Percentiles rank a stretch among this genome's conserved stretches.
Evolutionary conservation across 2,329 filamentous ascomycete genomes (phyloP).

Genomic region (Didymella lethalis): DNA sequence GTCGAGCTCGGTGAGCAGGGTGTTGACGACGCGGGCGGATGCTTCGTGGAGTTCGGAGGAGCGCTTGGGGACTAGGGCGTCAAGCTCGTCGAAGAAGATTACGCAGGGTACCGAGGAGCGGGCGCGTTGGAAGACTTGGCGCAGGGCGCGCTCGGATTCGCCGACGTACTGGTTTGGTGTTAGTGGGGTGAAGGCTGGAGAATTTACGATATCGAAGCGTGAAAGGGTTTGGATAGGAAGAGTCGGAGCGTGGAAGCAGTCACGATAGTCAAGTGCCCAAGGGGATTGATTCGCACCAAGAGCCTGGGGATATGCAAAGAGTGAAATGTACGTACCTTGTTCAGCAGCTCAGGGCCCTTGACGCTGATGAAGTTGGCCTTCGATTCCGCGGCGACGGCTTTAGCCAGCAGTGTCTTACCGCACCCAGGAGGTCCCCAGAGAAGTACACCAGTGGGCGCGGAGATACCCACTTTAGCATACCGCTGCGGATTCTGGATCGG

Average conservation of each 20-base stretch:
- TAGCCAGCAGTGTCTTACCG: slow-evolving; percentile 94
- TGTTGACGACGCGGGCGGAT: slow-evolving; percentile 90
- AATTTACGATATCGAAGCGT: rapidly evolving
- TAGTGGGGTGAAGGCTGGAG: slow-evolving; percentile 2
- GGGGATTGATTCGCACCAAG: too few species aligned
- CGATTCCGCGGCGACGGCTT: slow-evolving; percentile 93
- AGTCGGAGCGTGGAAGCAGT: background rate
- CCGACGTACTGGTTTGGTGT: slow-evolving; percentile 73
- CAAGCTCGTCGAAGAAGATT: slow-evolving; percentile 97
- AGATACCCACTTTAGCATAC: slow-evolving; percentile 80
- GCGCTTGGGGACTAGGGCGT: slow-evolving; percentile 86
- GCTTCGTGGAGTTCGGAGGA: slow-evolving; percentile 81
- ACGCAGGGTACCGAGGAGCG: slow-evolving; percentile 89
- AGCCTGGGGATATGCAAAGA: background rate
- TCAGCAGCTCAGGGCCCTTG: slow-evolving; percentile 93
- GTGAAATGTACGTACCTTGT: slow-evolving; percentile 66
- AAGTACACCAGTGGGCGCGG: slow-evolving; percentile 82
- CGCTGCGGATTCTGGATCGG: slow-evolving; percentile 84
- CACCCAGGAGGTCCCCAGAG: slow-evolving; percentile 97
- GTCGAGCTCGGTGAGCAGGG: slow-evolving; percentile 91
- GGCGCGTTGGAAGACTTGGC: slow-evolving; percentile 89
- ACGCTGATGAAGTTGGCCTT: slow-evolving; percentile 98
- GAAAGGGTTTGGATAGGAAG: too few species aligned
- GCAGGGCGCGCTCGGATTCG: slow-evolving; percentile 90
- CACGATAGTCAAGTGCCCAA: background rate